Evolutionary conservation across 2,329 filamentous ascomycete species (phyloP).

Genomic region (Colletotrichum brevisporum): DNA sequence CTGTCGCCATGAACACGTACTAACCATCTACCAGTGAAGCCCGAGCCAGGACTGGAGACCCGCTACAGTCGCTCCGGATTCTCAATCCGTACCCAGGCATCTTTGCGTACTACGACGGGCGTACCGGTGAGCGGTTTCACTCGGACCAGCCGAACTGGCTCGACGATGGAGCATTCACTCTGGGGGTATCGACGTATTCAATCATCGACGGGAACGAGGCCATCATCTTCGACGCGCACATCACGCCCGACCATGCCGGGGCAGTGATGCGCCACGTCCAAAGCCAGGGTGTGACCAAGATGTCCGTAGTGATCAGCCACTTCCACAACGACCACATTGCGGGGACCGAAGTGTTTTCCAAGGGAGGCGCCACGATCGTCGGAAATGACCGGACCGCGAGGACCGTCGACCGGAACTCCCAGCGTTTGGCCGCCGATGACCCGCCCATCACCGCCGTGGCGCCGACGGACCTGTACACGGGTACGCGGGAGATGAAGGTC

Average conservation of each 20-base stretch:
- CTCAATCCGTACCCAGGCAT: constrained; percentile 36
- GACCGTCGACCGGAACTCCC: constrained; percentile 17
- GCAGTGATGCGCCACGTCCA: constrained; percentile 40
- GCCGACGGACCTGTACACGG: constrained; percentile 28
- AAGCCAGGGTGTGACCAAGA: constrained; percentile 31
- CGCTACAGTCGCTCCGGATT: constrained; percentile 31
- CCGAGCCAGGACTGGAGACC: constrained; percentile 30
- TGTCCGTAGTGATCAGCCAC: constrained; percentile 36
- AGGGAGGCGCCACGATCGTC: constrained; percentile 32
- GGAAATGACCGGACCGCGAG: constrained; percentile 29
- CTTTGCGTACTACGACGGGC: constrained; percentile 41
- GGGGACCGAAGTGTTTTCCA: constrained; percentile 30
- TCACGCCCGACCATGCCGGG: constrained; percentile 37
- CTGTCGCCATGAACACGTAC: background rate
- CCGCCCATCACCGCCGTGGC: constrained; percentile 33
- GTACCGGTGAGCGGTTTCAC: constrained; percentile 38
- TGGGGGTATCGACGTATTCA: constrained; percentile 39
- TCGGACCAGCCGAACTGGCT: constrained; percentile 42
- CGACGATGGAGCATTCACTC: constrained; percentile 40
- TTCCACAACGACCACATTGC: constrained; percentile 40
- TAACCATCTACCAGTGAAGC: background rate
- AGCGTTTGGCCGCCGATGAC: constrained; percentile 28
- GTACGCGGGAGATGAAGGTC: constrained; percentile 24
- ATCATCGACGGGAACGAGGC: constrained; percentile 39
- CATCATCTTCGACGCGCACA: constrained; percentile 40